Conservation (phyloP, 2,329 filamentous ascomycete genomes). For the Neofusicoccum parvum region DNA sequence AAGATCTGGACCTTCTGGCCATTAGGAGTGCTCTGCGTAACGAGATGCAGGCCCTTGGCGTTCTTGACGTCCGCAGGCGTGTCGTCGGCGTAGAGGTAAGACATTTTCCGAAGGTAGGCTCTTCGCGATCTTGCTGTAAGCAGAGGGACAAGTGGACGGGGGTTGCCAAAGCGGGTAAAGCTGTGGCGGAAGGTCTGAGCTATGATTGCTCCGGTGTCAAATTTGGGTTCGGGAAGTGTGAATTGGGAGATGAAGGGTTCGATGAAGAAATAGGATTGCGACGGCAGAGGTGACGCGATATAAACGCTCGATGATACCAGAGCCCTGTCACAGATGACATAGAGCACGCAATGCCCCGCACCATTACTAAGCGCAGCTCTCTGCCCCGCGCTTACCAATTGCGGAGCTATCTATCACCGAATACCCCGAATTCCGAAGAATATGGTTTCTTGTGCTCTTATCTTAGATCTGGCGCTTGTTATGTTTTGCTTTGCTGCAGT, state of each 20-base stretch:
- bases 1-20: conserved; percentile 56
- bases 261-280: background rate
- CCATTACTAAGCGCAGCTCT: background rate
- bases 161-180: background rate
- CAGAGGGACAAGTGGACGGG: background rate
- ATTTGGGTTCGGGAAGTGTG: background rate
- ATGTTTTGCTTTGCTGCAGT: no score
- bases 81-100: conserved; percentile 48
- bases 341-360: background rate
- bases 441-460: background rate
- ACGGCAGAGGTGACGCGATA: background rate
- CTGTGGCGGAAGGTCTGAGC: background rate
- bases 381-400: background rate
- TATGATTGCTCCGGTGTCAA: background rate
- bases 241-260: background rate
- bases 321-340: background rate
- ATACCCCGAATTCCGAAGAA: no score
- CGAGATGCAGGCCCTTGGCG: conserved; percentile 54
- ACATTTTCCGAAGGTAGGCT: conserved; percentile 31
- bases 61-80: conserved; percentile 50
- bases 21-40: conserved; percentile 56
- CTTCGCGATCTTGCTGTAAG: background rate
- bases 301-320: background rate
- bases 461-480: no score
- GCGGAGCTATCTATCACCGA: background rate